Conservation (phyloP, 1,139 yeast genomes). For the Yamadazyma trypodendri region DNA sequence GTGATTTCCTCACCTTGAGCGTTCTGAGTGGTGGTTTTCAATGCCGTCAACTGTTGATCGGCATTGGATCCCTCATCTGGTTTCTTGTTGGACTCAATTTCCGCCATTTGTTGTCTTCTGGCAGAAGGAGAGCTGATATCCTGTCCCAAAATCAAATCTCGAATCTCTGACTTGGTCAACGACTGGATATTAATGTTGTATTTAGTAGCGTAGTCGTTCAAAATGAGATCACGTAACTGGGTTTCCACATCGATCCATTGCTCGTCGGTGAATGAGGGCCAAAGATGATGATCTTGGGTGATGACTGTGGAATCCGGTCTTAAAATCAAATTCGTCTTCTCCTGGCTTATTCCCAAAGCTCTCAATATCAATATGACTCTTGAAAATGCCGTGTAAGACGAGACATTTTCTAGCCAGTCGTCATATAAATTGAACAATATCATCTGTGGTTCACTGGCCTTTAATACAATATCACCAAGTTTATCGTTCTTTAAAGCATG, state of each 20-base stretch:
- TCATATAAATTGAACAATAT: slow-evolving; percentile 87
- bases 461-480: slow-evolving; percentile 72
- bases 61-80: slow-evolving; percentile 18
- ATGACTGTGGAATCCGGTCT: slow-evolving; percentile 70
- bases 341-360: slow-evolving; percentile 76
- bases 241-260: slow-evolving; percentile 93
- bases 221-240: slow-evolving; percentile 81
- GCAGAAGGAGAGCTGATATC: slow-evolving; percentile 89
- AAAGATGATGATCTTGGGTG: slow-evolving; percentile 78
- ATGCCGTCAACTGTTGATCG: slow-evolving; percentile 61
- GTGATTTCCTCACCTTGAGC: slow-evolving; percentile 96
- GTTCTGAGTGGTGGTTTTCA: slow-evolving; percentile 81
- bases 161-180: slow-evolving; percentile 87
- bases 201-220: slow-evolving; percentile 81
- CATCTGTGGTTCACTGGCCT: slow-evolving; percentile 93
- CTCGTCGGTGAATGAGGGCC: slow-evolving; percentile 88
- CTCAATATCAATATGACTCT: slow-evolving; percentile 77
- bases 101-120: slow-evolving; percentile 74
- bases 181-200: slow-evolving; percentile 84
- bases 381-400: slow-evolving; percentile 93
- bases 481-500: slow-evolving; percentile 84
- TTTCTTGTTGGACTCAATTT: slow-evolving; percentile 53
- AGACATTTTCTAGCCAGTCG: slow-evolving; percentile 83
- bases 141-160: slow-evolving; percentile 93
- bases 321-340: slow-evolving; percentile 71